Evolutionary conservation across 73 alveolate genomes (phyloP).

Genomic region (Paramecium pentaurelia): DNA sequence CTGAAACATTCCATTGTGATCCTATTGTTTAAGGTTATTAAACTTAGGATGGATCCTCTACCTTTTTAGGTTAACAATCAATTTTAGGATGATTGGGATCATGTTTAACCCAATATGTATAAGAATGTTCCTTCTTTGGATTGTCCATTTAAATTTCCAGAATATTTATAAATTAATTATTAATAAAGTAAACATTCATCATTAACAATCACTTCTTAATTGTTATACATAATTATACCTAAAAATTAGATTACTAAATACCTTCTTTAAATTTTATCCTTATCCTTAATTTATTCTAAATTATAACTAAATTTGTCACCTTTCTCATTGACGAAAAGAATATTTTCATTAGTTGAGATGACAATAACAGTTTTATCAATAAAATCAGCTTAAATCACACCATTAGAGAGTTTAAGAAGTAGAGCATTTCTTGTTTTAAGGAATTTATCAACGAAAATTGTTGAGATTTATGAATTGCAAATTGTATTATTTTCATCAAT

Average conservation of each 20-base stretch:
- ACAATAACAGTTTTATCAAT: constrained; percentile 90
- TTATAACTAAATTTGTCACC: not conserved
- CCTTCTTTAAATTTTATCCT: not conserved
- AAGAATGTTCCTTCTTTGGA: constrained; percentile 36
- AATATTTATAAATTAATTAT: not conserved
- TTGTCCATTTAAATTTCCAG: constrained; percentile 12
- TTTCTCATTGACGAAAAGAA: not conserved
- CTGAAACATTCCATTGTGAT: constrained; percentile 44
- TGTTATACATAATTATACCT: not conserved
- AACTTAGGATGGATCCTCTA: constrained; percentile 20
- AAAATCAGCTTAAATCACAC: constrained; percentile 92
- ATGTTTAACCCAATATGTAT: constrained; percentile 44
- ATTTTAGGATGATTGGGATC: constrained; percentile 50
- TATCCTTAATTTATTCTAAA: not conserved
- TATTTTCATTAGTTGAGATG: not conserved
- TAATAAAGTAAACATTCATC: not conserved
- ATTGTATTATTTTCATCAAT: constrained; percentile 35
- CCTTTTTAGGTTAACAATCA: constrained; percentile 49
- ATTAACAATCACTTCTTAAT: constrained; percentile 7
- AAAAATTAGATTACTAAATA: not conserved
- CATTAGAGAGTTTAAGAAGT: constrained; percentile 89
- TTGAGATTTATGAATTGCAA: not conserved
- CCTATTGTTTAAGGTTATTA: not conserved
- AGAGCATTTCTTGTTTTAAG: constrained; percentile 95
- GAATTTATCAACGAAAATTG: constrained; percentile 88